Percentiles rank a stretch among this genome's conserved stretches.
Conservation (phyloP, 2,329 filamentous ascomycete genomes). For the Neonectria sp. region DNA sequence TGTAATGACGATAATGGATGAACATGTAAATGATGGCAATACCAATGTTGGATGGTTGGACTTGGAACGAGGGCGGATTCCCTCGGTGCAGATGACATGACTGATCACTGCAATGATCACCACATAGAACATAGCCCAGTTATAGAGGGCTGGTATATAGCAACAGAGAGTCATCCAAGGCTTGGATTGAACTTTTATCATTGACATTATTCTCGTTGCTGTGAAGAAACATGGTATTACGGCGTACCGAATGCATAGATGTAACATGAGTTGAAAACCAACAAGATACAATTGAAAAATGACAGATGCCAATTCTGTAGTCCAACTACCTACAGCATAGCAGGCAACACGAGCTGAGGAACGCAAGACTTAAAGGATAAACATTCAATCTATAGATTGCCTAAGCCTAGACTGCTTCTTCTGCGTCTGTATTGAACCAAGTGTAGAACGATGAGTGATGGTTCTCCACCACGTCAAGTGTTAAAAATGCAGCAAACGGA, state of each 20-base stretch:
- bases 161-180: neutral
- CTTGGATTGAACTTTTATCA: conserved; percentile 8
- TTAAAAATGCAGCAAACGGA: neutral
- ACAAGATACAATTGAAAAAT: neutral
- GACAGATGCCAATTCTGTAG: neutral
- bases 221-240: neutral
- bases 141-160: conserved; percentile 7
- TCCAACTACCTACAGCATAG: neutral
- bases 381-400: neutral
- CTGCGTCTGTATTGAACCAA: neutral
- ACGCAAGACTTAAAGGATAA: neutral
- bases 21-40: conserved; percentile 37
- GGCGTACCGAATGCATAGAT: neutral
- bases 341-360: neutral
- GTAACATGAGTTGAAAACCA: neutral
- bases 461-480: neutral
- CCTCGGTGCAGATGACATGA: conserved; percentile 3
- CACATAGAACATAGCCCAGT: conserved; percentile 14
- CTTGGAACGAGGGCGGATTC: conserved; percentile 11
- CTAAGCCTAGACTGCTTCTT: neutral
- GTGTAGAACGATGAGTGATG: neutral
- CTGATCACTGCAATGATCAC: conserved; percentile 9
- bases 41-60: conserved; percentile 19
- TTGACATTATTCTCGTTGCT: neutral
- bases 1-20: conserved; percentile 43